Base-by-base conservation (phyloP, 2,329 filamentous ascomycete genomes). In the Tolypocladium sp. region DNA sequence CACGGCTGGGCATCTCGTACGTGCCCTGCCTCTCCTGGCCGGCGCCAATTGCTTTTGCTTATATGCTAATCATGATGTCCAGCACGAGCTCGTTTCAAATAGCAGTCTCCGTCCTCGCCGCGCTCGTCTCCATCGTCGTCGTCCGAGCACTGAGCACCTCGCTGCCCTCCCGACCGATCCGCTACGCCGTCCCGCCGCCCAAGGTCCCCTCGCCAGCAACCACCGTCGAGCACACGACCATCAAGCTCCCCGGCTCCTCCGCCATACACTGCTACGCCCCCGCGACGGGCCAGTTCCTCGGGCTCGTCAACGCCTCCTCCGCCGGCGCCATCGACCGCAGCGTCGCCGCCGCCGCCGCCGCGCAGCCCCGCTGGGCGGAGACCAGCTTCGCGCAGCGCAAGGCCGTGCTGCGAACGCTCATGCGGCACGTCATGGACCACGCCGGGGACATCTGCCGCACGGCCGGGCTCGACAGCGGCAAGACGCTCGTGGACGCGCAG, bases 401-500 rank as follows among this genome's bases (percentile, higher is more conserved):
- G 64, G 87, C 83, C 66, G 91, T 99, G 53, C 80, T 99, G 63
- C 85, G 86, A 61, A 91, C 91, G 8, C 79, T 99, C 69, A 79
- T 96, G 66, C 88, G 87, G 73, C 87, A 92, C 66, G 82, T 99
- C 12, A 82, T 99, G 60, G 89, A 95, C 64, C 89, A 97, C 70
- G 92, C 97, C 71, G 89, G 93, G 64, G 82, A 88, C 33, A 95
- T 99, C 66, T 92, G 91, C 67, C 83, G 85, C 20, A 85, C 91
- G 37, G 93, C 92, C 56, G 95, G 91, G 69, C 81, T 96, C 41
- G 94, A 99, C 75, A 95, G 91, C 49, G 94, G 94, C 63, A 99
- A 99, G 81, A 97, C 95, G 2, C 90, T 93, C 79, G 86, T 97
- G 44, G 94, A 99, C 75, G 94, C 93, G 1, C 87, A 90, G 65